A percentile compares a stretch with the other conserved stretches of the same genome.
Evolutionary conservation across 768 basidiomycete genomes (phyloP).

Genomic region (Albatrellus ellisii): DNA sequence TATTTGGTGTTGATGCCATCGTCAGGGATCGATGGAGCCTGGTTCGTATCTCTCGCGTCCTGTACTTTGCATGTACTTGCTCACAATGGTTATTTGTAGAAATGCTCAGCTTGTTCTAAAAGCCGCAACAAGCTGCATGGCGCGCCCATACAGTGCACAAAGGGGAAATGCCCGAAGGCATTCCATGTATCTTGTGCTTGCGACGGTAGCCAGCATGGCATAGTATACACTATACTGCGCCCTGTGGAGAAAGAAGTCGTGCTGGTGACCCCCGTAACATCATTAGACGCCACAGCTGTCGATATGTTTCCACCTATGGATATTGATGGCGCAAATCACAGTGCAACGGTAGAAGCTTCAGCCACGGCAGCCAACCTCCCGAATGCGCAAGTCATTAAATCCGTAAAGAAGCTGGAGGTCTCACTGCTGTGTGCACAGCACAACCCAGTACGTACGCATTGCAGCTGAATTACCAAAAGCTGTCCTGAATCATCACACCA

Average conservation of each 20-base stretch:
- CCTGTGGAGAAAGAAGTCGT: slow-evolving; percentile 79
- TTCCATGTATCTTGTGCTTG: slow-evolving; percentile 90
- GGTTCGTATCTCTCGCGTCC: slow-evolving; percentile 33
- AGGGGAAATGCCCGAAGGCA: slow-evolving; percentile 86
- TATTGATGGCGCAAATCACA: slow-evolving; percentile 14
- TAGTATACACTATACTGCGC: slow-evolving; percentile 46
- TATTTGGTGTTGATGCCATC: slow-evolving; percentile 81
- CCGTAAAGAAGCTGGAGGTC: slow-evolving; percentile 61
- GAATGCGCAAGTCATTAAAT: slow-evolving; percentile 35
- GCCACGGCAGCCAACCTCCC: slow-evolving; percentile 3
- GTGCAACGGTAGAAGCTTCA: slow-evolving; percentile 1
- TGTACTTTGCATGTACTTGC: not conserved
- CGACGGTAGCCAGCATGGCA: slow-evolving; percentile 34
- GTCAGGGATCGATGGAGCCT: slow-evolving; percentile 89
- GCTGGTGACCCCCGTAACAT: no score
- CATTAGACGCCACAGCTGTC: no score
- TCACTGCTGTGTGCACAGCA: slow-evolving; percentile 78
- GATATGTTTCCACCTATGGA: no score
- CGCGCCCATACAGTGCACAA: slow-evolving; percentile 84
- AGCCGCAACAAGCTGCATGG: slow-evolving; percentile 53
- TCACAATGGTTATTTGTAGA: slow-evolving; percentile 32
- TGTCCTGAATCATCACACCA: slow-evolving; percentile 19
- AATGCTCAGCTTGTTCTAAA: slow-evolving; percentile 82
- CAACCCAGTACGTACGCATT: slow-evolving; percentile 60
- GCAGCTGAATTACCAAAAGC: not conserved